phyloP scores from a whole-genome alignment of 2,329 filamentous ascomycete genomes.

The Tricladium varicosporioides region DNA sequence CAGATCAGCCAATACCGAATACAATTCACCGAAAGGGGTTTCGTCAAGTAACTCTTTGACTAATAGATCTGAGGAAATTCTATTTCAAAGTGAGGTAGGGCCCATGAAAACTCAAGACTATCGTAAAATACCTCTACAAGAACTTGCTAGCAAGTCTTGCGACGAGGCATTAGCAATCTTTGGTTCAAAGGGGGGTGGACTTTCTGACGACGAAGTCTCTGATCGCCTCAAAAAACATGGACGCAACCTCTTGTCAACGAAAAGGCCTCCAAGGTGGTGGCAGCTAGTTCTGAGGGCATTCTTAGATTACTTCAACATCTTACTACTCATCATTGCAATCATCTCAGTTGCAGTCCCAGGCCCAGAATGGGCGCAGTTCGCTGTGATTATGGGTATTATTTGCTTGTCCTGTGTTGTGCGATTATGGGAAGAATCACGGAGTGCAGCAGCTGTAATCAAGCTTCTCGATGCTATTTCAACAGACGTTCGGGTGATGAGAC shows the following conservation, averaged over 20 bases:
- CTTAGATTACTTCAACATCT: constrained; percentile 5
- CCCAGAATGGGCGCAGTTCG: constrained; percentile 2
- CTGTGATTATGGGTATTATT: constrained; percentile 1
- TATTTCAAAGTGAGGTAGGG: no score
- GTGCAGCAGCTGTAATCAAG: constrained; percentile 4
- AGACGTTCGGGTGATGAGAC: neutral
- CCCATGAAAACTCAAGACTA: no score
- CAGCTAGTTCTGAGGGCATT: neutral
- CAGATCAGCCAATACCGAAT: no score
- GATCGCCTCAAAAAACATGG: constrained; percentile 6
- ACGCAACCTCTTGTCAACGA: constrained; percentile 4
- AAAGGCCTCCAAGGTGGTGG: neutral
- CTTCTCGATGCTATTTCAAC: neutral
- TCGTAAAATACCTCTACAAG: neutral
- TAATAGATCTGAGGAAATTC: no score
- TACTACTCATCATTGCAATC: constrained; percentile 5
- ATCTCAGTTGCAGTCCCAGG: constrained; percentile 5
- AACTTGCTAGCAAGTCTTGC: neutral
- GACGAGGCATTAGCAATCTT: neutral
- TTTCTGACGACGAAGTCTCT: neutral
- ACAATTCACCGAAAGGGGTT: no score
- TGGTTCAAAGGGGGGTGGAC: neutral
- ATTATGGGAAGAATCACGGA: constrained; percentile 3
- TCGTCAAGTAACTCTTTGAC: no score
- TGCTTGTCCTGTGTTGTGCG: neutral